Conservation (phyloP, 306 rosid species). For the Gillenia trifoliata region DNA sequence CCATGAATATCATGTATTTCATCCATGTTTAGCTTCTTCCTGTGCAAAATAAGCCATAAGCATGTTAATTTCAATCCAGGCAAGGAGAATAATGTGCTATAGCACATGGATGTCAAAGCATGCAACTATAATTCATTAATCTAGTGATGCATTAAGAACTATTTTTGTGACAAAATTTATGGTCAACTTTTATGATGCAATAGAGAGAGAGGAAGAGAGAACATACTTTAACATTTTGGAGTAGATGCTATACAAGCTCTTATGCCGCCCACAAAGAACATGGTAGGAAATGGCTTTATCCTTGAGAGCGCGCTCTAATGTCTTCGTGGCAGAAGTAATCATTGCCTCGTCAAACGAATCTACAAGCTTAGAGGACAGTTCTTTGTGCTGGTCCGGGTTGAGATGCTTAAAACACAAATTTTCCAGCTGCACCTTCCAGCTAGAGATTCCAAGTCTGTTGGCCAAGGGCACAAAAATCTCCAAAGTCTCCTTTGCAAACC, state of each 20-base stretch:
- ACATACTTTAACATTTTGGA: conserved; percentile 87
- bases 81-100: conserved; percentile 6
- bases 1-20: conserved; percentile 95
- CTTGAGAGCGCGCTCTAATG: conserved; percentile 59
- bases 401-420: conserved; percentile 88
- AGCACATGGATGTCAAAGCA: neutral
- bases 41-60: conserved; percentile 27
- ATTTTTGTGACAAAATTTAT: neutral
- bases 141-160: neutral
- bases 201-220: conserved; percentile 17
- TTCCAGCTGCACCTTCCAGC: conserved; percentile 89
- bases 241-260: conserved; percentile 84
- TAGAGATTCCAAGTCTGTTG: conserved; percentile 84
- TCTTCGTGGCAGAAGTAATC: conserved; percentile 63
- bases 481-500: conserved; percentile 96
- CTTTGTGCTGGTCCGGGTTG: conserved; percentile 59
- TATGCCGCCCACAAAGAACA: conserved; percentile 77
- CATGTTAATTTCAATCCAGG: conserved; percentile 3
- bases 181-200: neutral
- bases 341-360: conserved; percentile 73
- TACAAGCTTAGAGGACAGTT: conserved; percentile 71
- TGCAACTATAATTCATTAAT: neutral
- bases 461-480: conserved; percentile 98
- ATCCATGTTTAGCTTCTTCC: conserved; percentile 77
- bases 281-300: conserved; percentile 72